A percentile compares a stretch with the other conserved stretches of the same genome.
Evolutionary conservation across 2,329 filamentous ascomycete genomes (phyloP).

Genomic region (Colletotrichum gigasporum): DNA sequence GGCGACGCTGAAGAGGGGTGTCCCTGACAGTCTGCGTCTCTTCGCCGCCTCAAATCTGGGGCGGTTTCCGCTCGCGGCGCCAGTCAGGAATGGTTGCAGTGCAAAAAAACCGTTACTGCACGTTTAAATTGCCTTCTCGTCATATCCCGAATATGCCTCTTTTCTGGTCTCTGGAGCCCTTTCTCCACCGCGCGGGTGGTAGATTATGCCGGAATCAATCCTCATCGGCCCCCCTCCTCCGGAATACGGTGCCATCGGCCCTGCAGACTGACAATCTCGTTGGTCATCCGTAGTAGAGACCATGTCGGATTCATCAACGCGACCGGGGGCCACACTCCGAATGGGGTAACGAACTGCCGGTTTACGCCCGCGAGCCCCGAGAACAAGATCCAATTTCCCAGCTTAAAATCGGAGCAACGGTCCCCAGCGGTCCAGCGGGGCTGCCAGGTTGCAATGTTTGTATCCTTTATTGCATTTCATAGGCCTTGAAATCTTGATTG

Average conservation of each 20-base stretch:
- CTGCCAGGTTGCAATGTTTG: not conserved
- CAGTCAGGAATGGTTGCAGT: conserved; percentile 1
- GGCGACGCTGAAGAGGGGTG: conserved; percentile 13
- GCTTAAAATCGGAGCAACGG: not conserved
- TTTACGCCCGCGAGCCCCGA: conserved; percentile 14
- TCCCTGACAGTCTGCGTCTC: not conserved
- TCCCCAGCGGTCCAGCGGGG: not conserved
- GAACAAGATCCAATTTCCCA: not conserved
- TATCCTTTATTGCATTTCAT: not conserved
- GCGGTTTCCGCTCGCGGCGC: not conserved
- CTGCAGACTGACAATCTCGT: not conserved
- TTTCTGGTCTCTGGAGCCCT: not conserved
- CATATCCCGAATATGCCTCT: not conserved
- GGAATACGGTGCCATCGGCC: not conserved
- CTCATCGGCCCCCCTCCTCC: too few species aligned
- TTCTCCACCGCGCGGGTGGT: too few species aligned
- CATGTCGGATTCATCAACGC: not conserved
- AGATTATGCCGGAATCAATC: too few species aligned
- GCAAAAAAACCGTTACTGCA: not conserved
- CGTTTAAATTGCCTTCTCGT: conserved; percentile 23
- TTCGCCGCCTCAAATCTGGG: not conserved
- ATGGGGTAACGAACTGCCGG: conserved; percentile 3
- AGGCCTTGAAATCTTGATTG: not conserved
- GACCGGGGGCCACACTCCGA: conserved; percentile 1
- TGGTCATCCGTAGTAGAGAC: not conserved